phyloP scores from a whole-genome alignment of 2,329 filamentous ascomycete species.

The Hypoxylon sp. region DNA sequence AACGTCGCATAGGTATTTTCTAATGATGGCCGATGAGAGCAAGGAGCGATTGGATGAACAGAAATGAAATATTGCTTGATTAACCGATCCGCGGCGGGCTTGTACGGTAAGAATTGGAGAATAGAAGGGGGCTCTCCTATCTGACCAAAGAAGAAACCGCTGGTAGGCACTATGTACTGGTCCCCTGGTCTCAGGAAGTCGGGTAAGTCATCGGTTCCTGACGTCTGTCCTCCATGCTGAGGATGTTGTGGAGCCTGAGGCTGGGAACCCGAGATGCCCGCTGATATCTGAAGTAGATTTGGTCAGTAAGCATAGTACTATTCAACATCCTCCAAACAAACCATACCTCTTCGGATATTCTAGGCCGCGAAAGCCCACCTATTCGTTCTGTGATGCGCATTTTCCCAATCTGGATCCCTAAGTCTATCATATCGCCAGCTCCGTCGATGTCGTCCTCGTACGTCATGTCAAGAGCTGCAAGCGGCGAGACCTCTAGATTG shows the following conservation, averaged over 20 bases:
- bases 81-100: constrained; percentile 66
- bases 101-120: constrained; percentile 68
- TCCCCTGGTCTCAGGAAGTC: constrained; percentile 70
- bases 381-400: constrained; percentile 78
- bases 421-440: constrained; percentile 71
- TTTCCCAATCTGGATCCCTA: constrained; percentile 75
- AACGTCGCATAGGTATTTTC: constrained; percentile 71
- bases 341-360: constrained; percentile 73
- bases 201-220: constrained; percentile 44
- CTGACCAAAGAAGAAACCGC: constrained; percentile 72
- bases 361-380: constrained; percentile 75
- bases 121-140: constrained; percentile 58
- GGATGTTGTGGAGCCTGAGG: constrained; percentile 33
- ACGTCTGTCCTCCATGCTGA: constrained; percentile 35
- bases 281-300: constrained; percentile 45
- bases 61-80: constrained; percentile 72
- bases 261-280: constrained; percentile 45
- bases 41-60: constrained; percentile 74
- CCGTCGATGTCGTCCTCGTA: constrained; percentile 71
- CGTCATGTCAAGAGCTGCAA: constrained; percentile 70
- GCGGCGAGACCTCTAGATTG: constrained; percentile 67
- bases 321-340: constrained; percentile 4
- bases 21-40: constrained; percentile 73
- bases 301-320: no score
- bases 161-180: constrained; percentile 73